Percentiles rank a stretch among this genome's conserved stretches.
Evolutionary conservation across 768 basidiomycete species (phyloP).

Genomic region (Suillus clintonianus): DNA sequence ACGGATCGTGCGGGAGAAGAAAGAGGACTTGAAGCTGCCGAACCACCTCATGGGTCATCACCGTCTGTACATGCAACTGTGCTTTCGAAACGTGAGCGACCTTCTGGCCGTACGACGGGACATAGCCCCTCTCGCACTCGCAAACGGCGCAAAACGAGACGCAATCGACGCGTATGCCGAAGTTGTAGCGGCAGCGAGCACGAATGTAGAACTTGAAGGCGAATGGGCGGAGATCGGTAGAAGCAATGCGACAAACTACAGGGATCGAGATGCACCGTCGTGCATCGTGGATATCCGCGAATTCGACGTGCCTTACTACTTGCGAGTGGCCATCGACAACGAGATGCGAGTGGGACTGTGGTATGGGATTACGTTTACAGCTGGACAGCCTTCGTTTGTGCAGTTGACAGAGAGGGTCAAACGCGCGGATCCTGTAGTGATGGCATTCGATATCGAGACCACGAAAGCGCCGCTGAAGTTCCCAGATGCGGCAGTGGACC

Average conservation of each 20-base stretch:
- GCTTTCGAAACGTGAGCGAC: conserved; percentile 92
- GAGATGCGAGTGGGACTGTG: conserved; percentile 97
- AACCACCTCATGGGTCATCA: conserved; percentile 97
- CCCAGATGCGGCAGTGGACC: conserved; percentile 92
- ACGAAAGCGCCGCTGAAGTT: conserved; percentile 99
- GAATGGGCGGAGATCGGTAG: conserved; percentile 54
- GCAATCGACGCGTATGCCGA: conserved; percentile 98
- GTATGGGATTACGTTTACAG: conserved; percentile 86
- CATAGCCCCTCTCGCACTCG: conserved; percentile 83
- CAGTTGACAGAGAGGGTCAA: conserved; percentile 85
- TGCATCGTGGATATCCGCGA: conserved; percentile 94
- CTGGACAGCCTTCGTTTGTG: conserved; percentile 74
- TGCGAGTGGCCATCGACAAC: conserved; percentile 99
- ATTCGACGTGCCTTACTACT: conserved; percentile 95
- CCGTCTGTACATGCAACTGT: conserved; percentile 83
- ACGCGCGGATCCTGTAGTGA: conserved; percentile 97
- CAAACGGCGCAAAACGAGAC: conserved; percentile 89
- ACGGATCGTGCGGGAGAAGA: conserved; percentile 77
- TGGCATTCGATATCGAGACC: conserved; percentile 99
- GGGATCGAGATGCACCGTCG: conserved; percentile 84
- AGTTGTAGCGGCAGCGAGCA: conserved; percentile 75
- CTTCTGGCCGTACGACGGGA: conserved; percentile 87
- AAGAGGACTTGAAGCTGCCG: conserved; percentile 93
- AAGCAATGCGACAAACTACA: conserved; percentile 38
- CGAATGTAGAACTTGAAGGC: conserved; percentile 70